Percentiles rank a stretch among this genome's conserved stretches.
These are phyloP conservation scores for Apiospora aurea DNA, from an alignment of 2,329 filamentous ascomycete genomes.

Conservation along the genomic window DNA sequence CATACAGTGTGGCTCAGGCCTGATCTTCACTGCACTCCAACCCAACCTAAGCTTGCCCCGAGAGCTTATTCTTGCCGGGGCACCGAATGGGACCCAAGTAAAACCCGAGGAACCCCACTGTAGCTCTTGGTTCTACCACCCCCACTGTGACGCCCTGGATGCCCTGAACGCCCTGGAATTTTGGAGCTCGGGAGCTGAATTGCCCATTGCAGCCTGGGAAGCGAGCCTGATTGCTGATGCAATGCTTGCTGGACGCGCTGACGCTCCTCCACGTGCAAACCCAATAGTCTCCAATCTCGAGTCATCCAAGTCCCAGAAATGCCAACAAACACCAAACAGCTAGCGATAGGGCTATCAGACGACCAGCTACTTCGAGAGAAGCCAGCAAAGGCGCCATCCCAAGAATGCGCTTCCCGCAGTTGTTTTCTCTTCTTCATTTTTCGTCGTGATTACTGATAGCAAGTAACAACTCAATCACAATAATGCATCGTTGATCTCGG, in stretches of 20 bases:
- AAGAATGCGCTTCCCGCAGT: not conserved
- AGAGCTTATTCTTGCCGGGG: conserved; percentile 5
- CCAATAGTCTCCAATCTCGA: not conserved
- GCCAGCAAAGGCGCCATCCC: not conserved
- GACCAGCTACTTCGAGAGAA: not conserved
- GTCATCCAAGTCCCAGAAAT: not conserved
- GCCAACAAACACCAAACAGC: conserved; percentile 16
- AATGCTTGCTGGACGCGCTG: not conserved
- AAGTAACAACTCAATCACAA: not conserved
- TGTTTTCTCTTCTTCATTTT: not conserved
- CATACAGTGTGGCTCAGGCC: not conserved
- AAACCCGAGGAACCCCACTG: not conserved
- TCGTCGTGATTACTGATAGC: not conserved
- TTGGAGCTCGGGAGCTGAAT: conserved; percentile 2
- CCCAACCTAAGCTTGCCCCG: not conserved
- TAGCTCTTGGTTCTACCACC: not conserved
- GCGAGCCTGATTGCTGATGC: not conserved
- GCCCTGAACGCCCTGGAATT: conserved; percentile 1
- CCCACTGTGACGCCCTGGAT: conserved; percentile 4
- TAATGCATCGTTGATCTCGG: not conserved
- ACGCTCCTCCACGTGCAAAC: conserved; percentile 6
- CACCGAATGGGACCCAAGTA: not conserved
- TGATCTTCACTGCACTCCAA: not conserved
- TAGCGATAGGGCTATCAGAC: not conserved
- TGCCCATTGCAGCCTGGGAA: not conserved